A percentile compares a stretch with the other conserved stretches of the same genome.
phyloP scores from a whole-genome alignment of 148 eudicot genomes.

The Rhododendron vialii region DNA sequence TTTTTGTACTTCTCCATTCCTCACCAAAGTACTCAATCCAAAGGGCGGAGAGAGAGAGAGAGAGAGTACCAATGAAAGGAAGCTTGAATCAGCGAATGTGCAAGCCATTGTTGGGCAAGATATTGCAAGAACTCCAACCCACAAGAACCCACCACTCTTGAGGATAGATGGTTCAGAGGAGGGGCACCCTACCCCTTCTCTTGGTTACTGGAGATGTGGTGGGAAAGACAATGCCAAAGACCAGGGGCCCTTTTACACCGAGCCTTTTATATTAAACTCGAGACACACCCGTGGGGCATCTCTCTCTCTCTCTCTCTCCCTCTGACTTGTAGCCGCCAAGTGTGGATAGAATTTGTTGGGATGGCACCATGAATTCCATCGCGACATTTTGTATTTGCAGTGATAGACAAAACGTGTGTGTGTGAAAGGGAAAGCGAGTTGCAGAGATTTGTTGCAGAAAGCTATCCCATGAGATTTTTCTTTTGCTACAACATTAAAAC shows the following conservation, averaged over 20 bases:
- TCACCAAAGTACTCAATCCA: neutral
- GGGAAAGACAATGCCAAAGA: neutral
- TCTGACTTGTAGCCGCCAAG: neutral
- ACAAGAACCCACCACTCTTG: constrained; percentile 6
- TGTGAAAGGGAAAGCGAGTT: neutral
- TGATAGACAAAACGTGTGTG: neutral
- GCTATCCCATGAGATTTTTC: too few relatives aligned
- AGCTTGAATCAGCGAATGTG: constrained; percentile 31
- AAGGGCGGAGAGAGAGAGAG: neutral
- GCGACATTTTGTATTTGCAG: neutral
- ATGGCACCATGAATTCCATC: neutral
- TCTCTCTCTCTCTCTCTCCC: neutral
- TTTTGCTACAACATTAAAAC: too few relatives aligned
- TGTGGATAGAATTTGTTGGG: neutral
- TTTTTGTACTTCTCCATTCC: neutral
- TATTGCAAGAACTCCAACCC: constrained; percentile 5
- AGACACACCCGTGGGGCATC: neutral
- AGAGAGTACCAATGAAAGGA: constrained; percentile 29
- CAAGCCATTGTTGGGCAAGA: constrained; percentile 30
- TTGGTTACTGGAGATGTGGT: neutral
- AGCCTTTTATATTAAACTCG: neutral
- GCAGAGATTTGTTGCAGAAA: neutral
- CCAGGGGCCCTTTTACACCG: neutral
- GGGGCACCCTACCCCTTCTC: neutral
- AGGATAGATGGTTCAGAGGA: neutral